Conservation (phyloP, 768 basidiomycete species). For the Boletus vinaceobasis region DNA sequence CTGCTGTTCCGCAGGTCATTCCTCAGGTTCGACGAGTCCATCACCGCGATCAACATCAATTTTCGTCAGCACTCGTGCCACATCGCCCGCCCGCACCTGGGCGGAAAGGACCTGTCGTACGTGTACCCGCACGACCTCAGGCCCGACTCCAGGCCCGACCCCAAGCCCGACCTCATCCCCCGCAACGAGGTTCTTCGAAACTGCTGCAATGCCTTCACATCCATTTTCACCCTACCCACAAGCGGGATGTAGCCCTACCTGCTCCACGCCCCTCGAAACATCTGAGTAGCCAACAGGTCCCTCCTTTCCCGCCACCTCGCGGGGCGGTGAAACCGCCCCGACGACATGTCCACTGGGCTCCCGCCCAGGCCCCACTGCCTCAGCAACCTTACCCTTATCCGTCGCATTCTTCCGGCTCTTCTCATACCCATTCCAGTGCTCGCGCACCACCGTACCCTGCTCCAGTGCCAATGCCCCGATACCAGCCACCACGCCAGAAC, state of each 20-base stretch:
- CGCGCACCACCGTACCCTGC: background rate
- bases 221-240: conserved; percentile 25
- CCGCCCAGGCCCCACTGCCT: conserved; percentile 26
- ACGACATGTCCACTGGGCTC: conserved; percentile 29
- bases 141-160: conserved; percentile 6
- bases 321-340: conserved; percentile 12
- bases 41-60: conserved; percentile 13
- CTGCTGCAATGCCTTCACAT: conserved; percentile 24
- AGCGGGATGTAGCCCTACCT: conserved; percentile 13
- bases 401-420: conserved; percentile 11
- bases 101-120: conserved; percentile 17
- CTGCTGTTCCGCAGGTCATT: conserved; percentile 14
- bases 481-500: conserved; percentile 15
- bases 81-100: conserved; percentile 9
- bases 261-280: conserved; percentile 10
- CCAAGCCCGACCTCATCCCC: conserved; percentile 10
- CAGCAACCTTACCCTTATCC: conserved; percentile 27
- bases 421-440: background rate
- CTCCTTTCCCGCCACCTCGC: conserved; percentile 23
- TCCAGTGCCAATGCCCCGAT: conserved; percentile 13
- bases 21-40: conserved; percentile 19
- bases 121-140: conserved; percentile 4
- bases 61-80: conserved; percentile 1
- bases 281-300: conserved; percentile 3
- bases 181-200: conserved; percentile 10